Percentiles rank a stretch among this genome's conserved stretches.
Conservation (phyloP, 106 monocot species). For the Gastrodia elata region DNA sequence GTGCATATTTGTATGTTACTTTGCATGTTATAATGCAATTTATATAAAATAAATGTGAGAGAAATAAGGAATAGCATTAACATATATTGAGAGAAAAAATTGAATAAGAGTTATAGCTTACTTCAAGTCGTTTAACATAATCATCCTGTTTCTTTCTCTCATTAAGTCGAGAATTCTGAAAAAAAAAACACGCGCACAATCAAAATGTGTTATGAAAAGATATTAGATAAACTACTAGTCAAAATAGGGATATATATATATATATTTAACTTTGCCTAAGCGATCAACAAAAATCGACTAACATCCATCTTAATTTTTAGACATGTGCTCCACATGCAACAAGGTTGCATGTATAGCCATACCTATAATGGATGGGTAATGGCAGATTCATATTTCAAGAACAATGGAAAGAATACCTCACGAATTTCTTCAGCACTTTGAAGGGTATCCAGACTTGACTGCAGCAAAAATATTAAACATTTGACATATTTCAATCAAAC, state of each 20-base stretch:
- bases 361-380: background rate
- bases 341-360: background rate
- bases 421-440: constrained; percentile 70
- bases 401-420: constrained; percentile 43
- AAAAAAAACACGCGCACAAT: constrained; percentile 2
- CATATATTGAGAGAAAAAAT: background rate
- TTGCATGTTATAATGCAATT: background rate
- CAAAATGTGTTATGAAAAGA: background rate
- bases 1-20: too few species aligned
- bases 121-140: constrained; percentile 56
- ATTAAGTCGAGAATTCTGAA: constrained; percentile 49
- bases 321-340: background rate
- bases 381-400: background rate
- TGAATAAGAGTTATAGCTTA: constrained; percentile 20
- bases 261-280: background rate
- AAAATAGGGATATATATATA: background rate
- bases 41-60: background rate
- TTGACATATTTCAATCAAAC: background rate
- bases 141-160: constrained; percentile 72
- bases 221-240: background rate
- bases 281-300: background rate
- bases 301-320: background rate
- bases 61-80: background rate
- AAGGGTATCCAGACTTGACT: constrained; percentile 78
- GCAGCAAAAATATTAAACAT: constrained; percentile 13